Conservation (phyloP, 1,139 yeast species). For the Taiozyma sp. region DNA sequence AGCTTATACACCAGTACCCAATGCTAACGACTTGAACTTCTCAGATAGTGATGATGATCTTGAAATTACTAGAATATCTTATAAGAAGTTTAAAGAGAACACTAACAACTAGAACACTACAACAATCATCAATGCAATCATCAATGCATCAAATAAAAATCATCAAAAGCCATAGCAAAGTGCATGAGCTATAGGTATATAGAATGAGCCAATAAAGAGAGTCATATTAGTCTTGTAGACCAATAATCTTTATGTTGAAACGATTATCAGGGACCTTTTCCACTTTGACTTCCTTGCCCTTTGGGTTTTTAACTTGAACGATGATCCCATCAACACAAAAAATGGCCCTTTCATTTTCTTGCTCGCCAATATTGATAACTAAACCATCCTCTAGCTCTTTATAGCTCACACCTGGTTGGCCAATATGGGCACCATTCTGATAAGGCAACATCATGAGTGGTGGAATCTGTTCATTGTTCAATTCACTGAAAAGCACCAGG, state of each 20-base stretch:
- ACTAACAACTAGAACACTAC: background rate
- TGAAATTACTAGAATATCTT: conserved; percentile 3
- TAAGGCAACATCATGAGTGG: conserved; percentile 57
- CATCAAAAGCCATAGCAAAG: too few relatives aligned
- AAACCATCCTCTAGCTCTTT: conserved; percentile 30
- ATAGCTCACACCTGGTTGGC: conserved; percentile 41
- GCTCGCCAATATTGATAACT: conserved; percentile 23
- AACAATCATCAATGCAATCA: background rate
- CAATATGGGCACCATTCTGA: conserved; percentile 48
- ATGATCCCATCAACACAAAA: conserved; percentile 13
- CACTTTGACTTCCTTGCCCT: conserved; percentile 7
- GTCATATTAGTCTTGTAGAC: background rate
- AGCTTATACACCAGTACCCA: background rate
- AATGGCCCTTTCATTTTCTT: conserved; percentile 4
- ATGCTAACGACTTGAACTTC: conserved; percentile 8
- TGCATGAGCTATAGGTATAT: too few relatives aligned
- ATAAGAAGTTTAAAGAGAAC: conserved; percentile 2
- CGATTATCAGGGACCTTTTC: background rate
- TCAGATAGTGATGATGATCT: conserved; percentile 8
- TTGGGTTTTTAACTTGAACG: conserved; percentile 6
- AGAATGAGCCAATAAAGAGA: too few relatives aligned
- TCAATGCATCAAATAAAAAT: background rate
- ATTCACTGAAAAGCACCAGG: conserved; percentile 46
- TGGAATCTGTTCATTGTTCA: conserved; percentile 35
- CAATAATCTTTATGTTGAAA: conserved; percentile 2